Evolutionary conservation across 2,329 filamentous ascomycete species (phyloP), one percentile per base, ranked within the genome.

Genomic region (Aspergillus sp.): DNA sequence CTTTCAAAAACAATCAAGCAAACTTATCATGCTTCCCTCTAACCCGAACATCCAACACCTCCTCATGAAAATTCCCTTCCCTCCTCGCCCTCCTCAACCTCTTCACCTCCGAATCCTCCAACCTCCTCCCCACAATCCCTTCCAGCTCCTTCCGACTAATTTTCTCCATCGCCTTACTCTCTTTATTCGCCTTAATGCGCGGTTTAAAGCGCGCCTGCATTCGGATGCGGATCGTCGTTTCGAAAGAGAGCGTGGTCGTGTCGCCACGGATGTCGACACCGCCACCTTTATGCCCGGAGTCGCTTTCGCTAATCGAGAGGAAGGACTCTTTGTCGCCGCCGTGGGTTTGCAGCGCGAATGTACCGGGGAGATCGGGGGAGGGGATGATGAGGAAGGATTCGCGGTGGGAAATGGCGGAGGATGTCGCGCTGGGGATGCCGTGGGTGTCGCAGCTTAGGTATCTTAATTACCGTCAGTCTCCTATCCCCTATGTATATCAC

Each of bases 171-270:
- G 87, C 86, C 73, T 86, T 93, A 54, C 88, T 86, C 64, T 90
- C 89, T 70, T 90, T 94, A 0, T 78, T 81, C 7, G 85, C 85
- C 68, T 85, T 87, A 41, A 93, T 69, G 53, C 80, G 80, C 7
- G 91, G 90, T 75, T 96, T 96, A 74, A 95, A 97, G 44, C 88
- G 79, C 19, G 91, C 89, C 72, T 97, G 91, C 90, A 97, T 96
- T 46, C 90, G 85, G 59, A 97, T 81, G 44, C 88, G 79, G 51
- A 95, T 66, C 5, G 83, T 85, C 7, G 88, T 89, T 58, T 79
- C 80, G 61, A 86, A 87, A 4, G 75, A 79, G 44, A 83, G 80
- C 7, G 73, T 71, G 12, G 84, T 81, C 6, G 82, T 85, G 65
- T 95, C 89, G 43, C 88, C 90, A 27, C 88, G 82, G 10, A 94